Conservation (phyloP, 2,329 filamentous ascomycete genomes). For the Fusarium transvaalense region DNA sequence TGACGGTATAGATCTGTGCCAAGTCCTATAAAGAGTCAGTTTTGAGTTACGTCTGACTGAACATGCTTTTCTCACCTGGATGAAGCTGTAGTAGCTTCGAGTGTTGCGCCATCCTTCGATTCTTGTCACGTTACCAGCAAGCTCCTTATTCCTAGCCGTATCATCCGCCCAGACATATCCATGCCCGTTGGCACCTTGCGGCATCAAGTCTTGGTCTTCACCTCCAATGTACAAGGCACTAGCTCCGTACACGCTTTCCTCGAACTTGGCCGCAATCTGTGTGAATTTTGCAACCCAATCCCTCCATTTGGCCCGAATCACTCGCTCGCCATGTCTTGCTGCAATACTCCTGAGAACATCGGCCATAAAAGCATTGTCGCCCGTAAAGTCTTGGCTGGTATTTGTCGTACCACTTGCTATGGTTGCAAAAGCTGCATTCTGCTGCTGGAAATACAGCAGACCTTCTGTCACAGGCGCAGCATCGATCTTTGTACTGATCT, state of each 20-base stretch:
- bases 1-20: slow-evolving; percentile 71
- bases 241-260: slow-evolving; percentile 94
- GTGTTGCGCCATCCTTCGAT: slow-evolving; percentile 98
- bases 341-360: slow-evolving; percentile 86
- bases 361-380: slow-evolving; percentile 90
- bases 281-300: slow-evolving; percentile 96
- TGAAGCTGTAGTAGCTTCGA: slow-evolving; percentile 93
- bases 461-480: slow-evolving; percentile 85
- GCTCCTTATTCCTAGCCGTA: slow-evolving; percentile 80
- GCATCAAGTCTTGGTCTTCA: slow-evolving; percentile 73
- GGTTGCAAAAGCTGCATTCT: slow-evolving; percentile 70
- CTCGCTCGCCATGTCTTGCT: slow-evolving; percentile 88
- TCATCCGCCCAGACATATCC: slow-evolving; percentile 97
- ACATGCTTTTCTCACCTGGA: slow-evolving; percentile 70
- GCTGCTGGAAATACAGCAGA: slow-evolving; percentile 86
- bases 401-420: slow-evolving; percentile 59
- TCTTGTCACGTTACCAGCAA: slow-evolving; percentile 89
- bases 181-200: slow-evolving; percentile 78
- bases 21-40: slow-evolving; percentile 65
- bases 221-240: slow-evolving; percentile 88
- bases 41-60: not conserved
- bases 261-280: slow-evolving; percentile 90
- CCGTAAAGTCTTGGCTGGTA: slow-evolving; percentile 76
- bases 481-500: slow-evolving; percentile 92
- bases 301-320: slow-evolving; percentile 91